A percentile compares a stretch with the other conserved stretches of the same genome.
phyloP scores from a whole-genome alignment of 2,329 filamentous ascomycete species.

The Penicillium sp. region DNA sequence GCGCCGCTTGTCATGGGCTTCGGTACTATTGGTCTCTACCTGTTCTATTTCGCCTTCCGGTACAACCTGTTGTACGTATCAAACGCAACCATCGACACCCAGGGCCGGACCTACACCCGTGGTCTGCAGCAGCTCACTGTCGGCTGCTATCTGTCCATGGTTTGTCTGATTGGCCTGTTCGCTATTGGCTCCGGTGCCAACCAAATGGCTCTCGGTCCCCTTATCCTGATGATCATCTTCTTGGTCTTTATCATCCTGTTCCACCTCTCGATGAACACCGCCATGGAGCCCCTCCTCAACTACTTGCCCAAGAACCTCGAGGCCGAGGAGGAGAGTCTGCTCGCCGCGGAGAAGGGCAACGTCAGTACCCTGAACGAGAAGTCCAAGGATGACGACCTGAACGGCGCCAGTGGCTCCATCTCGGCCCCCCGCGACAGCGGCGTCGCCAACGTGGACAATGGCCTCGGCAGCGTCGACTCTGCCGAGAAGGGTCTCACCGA shows the following conservation, averaged over 20 bases:
- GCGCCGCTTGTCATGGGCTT: slow-evolving; percentile 83
- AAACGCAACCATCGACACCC: slow-evolving; percentile 78
- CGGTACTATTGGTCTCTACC: slow-evolving; percentile 70
- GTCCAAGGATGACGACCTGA: not conserved
- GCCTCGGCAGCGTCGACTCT: slow-evolving; percentile 32
- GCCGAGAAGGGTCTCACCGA: slow-evolving; percentile 39
- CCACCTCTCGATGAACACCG: slow-evolving; percentile 69
- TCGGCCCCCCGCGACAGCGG: slow-evolving; percentile 21
- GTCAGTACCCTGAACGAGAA: slow-evolving; percentile 1
- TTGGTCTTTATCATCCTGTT: slow-evolving; percentile 74
- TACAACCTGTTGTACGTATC: slow-evolving; percentile 90
- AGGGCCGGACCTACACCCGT: slow-evolving; percentile 83
- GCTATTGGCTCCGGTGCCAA: slow-evolving; percentile 66
- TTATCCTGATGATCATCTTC: slow-evolving; percentile 74
- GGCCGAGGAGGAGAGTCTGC: slow-evolving; percentile 54
- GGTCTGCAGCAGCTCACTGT: slow-evolving; percentile 82
- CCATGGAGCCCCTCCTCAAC: slow-evolving; percentile 72
- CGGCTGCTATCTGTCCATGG: slow-evolving; percentile 77
- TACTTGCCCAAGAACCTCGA: slow-evolving; percentile 75
- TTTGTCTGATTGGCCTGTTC: slow-evolving; percentile 84
- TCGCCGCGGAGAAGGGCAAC: slow-evolving; percentile 29
- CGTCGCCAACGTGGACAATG: slow-evolving; percentile 33
- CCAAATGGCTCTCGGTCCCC: slow-evolving; percentile 62
- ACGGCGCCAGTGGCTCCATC: slow-evolving; percentile 10
- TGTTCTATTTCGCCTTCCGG: slow-evolving; percentile 84